These are phyloP conservation scores for Colletotrichum gigasporum DNA, from an alignment of 2,329 filamentous ascomycete genomes.

Conservation along the genomic window DNA sequence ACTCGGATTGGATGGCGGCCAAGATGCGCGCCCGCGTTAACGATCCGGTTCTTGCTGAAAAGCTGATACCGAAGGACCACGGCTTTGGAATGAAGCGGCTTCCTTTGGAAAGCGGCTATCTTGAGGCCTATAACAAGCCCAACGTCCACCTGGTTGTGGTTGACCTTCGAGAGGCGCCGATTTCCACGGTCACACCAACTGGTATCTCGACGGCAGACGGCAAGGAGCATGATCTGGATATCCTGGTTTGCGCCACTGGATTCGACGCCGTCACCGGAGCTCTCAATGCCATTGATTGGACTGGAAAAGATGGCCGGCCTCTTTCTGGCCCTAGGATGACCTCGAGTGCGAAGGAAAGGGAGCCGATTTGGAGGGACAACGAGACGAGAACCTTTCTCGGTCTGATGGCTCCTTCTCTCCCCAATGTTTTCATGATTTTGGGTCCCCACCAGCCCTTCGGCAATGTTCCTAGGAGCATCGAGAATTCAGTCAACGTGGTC, in stretches of 20 bases:
- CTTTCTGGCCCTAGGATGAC: no score
- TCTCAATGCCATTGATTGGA: conserved; percentile 48
- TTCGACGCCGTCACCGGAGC: conserved; percentile 45
- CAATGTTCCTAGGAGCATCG: conserved; percentile 51
- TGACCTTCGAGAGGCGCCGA: conserved; percentile 52
- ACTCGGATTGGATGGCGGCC: conserved; percentile 40
- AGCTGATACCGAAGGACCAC: conserved; percentile 44
- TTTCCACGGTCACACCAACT: conserved; percentile 45
- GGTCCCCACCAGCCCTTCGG: conserved; percentile 55
- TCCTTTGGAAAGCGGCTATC: conserved; percentile 58
- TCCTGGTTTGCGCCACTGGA: conserved; percentile 52
- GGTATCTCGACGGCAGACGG: conserved; percentile 47
- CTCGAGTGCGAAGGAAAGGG: no score
- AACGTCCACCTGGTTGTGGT: conserved; percentile 60
- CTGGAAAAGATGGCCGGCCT: no score
- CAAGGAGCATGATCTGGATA: conserved; percentile 44
- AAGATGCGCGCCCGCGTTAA: conserved; percentile 47
- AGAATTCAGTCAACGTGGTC: conserved; percentile 51
- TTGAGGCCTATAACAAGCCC: conserved; percentile 56
- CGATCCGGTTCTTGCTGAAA: conserved; percentile 45
- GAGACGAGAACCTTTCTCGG: conserved; percentile 57
- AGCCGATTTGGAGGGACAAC: conserved; percentile 41
- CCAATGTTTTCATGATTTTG: conserved; percentile 59
- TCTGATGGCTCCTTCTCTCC: conserved; percentile 50
- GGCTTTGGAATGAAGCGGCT: conserved; percentile 41